These are phyloP conservation scores for Agarophyton chilense DNA, from an alignment of 23 red algal genomes.

Conservation along the genomic window DNA sequence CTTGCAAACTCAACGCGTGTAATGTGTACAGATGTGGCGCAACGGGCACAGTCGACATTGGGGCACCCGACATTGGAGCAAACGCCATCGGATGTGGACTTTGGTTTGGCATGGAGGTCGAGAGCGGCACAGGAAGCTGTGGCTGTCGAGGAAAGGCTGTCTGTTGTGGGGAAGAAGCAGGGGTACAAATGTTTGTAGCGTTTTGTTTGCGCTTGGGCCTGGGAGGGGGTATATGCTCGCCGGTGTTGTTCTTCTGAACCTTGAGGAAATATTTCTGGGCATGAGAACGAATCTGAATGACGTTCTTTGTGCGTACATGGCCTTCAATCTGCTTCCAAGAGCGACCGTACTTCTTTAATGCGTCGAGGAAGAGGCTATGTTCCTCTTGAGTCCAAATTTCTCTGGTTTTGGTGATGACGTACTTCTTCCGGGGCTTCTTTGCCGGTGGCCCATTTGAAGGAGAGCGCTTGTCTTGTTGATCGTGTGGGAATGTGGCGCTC, in stretches of 20 bases:
- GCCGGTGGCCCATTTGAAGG: slow-evolving; percentile 26
- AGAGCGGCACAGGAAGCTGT: slow-evolving; percentile 40
- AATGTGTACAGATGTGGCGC: slow-evolving; percentile 59
- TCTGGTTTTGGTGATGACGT: slow-evolving; percentile 79
- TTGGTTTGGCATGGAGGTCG: slow-evolving; percentile 18
- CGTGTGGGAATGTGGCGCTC: not conserved
- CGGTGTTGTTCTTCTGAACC: slow-evolving; percentile 85
- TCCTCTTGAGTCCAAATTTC: slow-evolving; percentile 96
- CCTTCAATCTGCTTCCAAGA: slow-evolving; percentile 95
- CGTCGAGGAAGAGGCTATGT: slow-evolving; percentile 92
- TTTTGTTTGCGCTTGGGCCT: slow-evolving; percentile 70
- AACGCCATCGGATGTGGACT: slow-evolving; percentile 58
- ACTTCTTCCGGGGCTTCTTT: slow-evolving; percentile 94
- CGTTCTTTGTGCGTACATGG: slow-evolving; percentile 90
- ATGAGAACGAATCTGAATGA: slow-evolving; percentile 97
- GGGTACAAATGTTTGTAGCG: not conserved
- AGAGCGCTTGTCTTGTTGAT: slow-evolving; percentile 16
- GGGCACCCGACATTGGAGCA: not conserved
- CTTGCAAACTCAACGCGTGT: slow-evolving; percentile 45
- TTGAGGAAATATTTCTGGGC: slow-evolving; percentile 99
- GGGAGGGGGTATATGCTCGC: slow-evolving; percentile 87
- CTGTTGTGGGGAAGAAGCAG: not conserved
- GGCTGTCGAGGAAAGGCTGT: slow-evolving; percentile 4
- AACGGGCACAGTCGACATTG: slow-evolving; percentile 13
- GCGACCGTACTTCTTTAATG: slow-evolving; percentile 86